Percentiles rank a stretch among this genome's conserved stretches.
These are phyloP conservation scores for Aspergillus brunneoviolaceus DNA, from an alignment of 2,329 filamentous ascomycete genomes.

Conservation along the genomic window DNA sequence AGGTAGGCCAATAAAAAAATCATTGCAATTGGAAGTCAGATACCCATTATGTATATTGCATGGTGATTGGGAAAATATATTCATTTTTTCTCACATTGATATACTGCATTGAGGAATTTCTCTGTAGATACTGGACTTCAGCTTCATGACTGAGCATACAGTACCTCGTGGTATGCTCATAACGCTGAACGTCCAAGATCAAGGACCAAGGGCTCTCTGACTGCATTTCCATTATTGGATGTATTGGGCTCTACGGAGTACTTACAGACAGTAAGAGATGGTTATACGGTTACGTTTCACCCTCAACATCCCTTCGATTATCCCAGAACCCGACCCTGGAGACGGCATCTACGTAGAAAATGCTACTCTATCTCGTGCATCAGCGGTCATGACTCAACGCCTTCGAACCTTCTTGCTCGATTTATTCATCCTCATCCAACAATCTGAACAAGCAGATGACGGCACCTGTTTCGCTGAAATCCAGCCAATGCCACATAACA, in stretches of 20 bases:
- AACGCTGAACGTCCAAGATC: slow-evolving; percentile 29
- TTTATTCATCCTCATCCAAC: too few relatives aligned
- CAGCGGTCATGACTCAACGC: background rate
- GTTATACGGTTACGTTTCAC: slow-evolving; percentile 40
- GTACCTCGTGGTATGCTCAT: slow-evolving; percentile 24
- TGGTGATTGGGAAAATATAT: background rate
- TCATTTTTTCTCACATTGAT: background rate
- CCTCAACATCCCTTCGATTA: slow-evolving; percentile 29
- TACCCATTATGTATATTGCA: slow-evolving; percentile 14
- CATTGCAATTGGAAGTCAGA: slow-evolving; percentile 12
- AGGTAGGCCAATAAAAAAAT: slow-evolving; percentile 23
- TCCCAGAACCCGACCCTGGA: background rate
- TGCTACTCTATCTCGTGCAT: background rate
- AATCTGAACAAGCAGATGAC: background rate
- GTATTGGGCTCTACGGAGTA: slow-evolving; percentile 28
- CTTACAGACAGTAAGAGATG: slow-evolving; percentile 24
- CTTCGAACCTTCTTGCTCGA: background rate
- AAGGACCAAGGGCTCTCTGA: slow-evolving; percentile 39
- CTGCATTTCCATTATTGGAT: slow-evolving; percentile 24
- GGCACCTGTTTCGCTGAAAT: too few relatives aligned
- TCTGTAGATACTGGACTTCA: slow-evolving; percentile 2
- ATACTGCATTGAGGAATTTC: background rate
- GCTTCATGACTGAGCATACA: slow-evolving; percentile 9
- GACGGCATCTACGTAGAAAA: background rate
- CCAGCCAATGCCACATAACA: too few relatives aligned